A percentile compares a stretch with the other conserved stretches of the same genome.
Conservation (phyloP, 441 rosid genomes). For the Gossypium schwendimanii region DNA sequence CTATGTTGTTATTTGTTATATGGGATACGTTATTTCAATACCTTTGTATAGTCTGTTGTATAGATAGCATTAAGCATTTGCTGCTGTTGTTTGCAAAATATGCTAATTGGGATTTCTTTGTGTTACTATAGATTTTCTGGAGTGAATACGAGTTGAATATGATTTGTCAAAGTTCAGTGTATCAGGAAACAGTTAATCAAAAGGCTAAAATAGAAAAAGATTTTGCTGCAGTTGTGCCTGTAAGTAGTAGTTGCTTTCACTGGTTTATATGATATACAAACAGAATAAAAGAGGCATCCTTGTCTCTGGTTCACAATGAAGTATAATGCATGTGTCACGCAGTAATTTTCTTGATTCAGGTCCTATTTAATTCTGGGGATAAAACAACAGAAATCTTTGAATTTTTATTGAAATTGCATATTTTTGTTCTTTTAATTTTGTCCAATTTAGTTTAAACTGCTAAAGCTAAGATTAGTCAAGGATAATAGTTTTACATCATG, state of each 20-base stretch:
- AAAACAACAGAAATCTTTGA: background rate
- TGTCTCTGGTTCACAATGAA: background rate
- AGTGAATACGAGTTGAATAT: slow-evolving; percentile 50
- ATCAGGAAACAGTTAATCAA: slow-evolving; percentile 51
- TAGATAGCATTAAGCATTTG: background rate
- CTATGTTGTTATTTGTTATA: background rate
- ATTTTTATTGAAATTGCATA: background rate
- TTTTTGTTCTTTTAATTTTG: slow-evolving; percentile 7
- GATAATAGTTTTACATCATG: background rate
- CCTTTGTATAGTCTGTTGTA: background rate
- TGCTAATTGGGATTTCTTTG: background rate
- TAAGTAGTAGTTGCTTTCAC: slow-evolving; percentile 22
- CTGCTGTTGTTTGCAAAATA: background rate
- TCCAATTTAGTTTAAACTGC: background rate
- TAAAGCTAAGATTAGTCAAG: slow-evolving; percentile 1
- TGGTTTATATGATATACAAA: background rate
- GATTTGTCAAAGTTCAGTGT: slow-evolving; percentile 56
- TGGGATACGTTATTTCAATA: background rate
- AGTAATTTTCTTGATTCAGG: background rate
- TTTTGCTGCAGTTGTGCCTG: slow-evolving; percentile 38
- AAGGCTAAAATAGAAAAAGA: slow-evolving; percentile 48
- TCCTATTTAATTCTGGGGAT: background rate
- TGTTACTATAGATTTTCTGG: slow-evolving; percentile 61
- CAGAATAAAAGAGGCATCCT: background rate
- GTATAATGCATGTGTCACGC: background rate